These are phyloP conservation scores for Coniosporium apollinis DNA, from an alignment of 495 filamentous ascomycete species.

Conservation along the genomic window DNA sequence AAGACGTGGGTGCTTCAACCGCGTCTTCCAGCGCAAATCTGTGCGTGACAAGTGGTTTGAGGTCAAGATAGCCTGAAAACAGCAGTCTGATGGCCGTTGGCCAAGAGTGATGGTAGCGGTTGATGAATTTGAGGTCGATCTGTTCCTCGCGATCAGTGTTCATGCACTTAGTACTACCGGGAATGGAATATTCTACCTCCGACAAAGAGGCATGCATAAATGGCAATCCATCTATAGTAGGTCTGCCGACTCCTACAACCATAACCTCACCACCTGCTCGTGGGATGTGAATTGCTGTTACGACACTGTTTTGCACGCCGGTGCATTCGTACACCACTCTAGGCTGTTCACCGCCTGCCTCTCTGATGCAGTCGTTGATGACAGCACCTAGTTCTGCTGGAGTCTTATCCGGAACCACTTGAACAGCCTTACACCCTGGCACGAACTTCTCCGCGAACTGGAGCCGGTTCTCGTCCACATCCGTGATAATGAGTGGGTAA, in stretches of 20 bases:
- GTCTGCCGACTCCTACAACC: conserved; percentile 45
- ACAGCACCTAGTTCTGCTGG: conserved; percentile 33
- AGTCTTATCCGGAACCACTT: conserved; percentile 28
- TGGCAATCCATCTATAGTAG: conserved; percentile 43
- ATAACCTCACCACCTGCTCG: conserved; percentile 41
- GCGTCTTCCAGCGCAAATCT: conserved; percentile 39
- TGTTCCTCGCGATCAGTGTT: conserved; percentile 7
- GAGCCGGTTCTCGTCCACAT: conserved; percentile 38
- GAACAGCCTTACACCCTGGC: conserved; percentile 36
- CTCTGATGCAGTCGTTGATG: conserved; percentile 35
- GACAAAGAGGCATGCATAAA: conserved; percentile 50
- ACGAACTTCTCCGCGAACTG: conserved; percentile 42
- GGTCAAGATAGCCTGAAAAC: conserved; percentile 30
- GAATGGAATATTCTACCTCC: conserved; percentile 16
- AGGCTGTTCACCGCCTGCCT: background rate
- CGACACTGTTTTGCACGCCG: conserved; percentile 41
- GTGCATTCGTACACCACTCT: conserved; percentile 44
- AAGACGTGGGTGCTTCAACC: conserved; percentile 35
- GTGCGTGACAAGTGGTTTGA: conserved; percentile 33
- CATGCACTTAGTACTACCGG: background rate
- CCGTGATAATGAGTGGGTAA: conserved; percentile 46
- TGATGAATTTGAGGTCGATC: conserved; percentile 48
- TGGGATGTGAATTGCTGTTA: conserved; percentile 38
- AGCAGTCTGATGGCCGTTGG: conserved; percentile 31
- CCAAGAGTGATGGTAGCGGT: conserved; percentile 48